A percentile compares a stretch with the other conserved stretches of the same genome.
phyloP scores from a whole-genome alignment of 306 rosid species.

The Prunus padus region DNA sequence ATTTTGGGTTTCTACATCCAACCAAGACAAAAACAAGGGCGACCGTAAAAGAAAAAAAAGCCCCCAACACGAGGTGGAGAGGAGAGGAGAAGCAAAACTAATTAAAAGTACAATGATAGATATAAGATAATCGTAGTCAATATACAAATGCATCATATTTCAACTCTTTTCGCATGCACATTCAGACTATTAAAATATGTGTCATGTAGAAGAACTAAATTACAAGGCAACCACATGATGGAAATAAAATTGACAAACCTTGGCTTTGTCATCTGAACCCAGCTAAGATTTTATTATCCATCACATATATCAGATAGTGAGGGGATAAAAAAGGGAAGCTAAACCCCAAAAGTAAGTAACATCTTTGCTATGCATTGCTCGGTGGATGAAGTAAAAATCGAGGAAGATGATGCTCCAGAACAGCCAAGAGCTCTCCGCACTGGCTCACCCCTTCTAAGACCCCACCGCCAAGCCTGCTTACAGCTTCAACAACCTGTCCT shows the following conservation, averaged over 20 bases:
- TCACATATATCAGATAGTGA: conserved; percentile 9
- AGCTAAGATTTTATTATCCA: conserved; percentile 17
- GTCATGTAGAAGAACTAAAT: conserved; percentile 2
- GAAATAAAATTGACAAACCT: conserved; percentile 25
- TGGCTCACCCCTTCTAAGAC: conserved; percentile 51
- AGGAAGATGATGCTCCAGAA: conserved; percentile 82
- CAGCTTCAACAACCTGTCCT: conserved; percentile 84
- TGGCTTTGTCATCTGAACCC: conserved; percentile 21
- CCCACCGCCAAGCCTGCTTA: conserved; percentile 62
- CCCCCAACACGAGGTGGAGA: background rate
- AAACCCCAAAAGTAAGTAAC: conserved; percentile 4
- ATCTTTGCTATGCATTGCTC: conserved; percentile 33
- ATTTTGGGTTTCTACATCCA: background rate
- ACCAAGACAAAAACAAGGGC: no score
- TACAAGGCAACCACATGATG: conserved; percentile 13
- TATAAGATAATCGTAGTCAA: background rate
- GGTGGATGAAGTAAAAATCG: conserved; percentile 53
- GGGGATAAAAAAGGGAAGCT: background rate
- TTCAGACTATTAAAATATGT: background rate
- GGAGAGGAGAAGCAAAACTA: background rate
- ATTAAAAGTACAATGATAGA: no score
- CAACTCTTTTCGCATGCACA: background rate
- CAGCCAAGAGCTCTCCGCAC: conserved; percentile 60
- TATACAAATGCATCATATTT: conserved; percentile 1
- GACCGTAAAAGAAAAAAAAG: background rate